These are phyloP conservation scores for Wickerhamomyces sydowiorum DNA, from an alignment of 805 yeast species.

Conservation along the genomic window DNA sequence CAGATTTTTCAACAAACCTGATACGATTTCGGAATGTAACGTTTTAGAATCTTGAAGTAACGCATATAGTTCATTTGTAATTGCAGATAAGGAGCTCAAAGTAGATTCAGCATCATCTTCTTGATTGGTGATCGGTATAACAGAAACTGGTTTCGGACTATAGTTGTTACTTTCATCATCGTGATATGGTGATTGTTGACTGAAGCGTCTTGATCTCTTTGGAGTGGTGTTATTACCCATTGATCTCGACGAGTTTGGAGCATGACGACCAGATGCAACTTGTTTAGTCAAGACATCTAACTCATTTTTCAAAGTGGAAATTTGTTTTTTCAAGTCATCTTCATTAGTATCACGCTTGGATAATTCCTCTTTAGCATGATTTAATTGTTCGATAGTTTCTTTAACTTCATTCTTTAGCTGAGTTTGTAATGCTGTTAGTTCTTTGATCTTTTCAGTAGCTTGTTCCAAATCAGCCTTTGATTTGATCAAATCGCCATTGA, in stretches of 20 bases:
- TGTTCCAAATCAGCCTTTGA: conserved; percentile 52
- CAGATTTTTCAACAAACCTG: conserved; percentile 78
- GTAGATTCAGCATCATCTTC: conserved; percentile 42
- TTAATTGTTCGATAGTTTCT: conserved; percentile 55
- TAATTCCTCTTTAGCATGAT: conserved; percentile 51
- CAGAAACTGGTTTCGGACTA: conserved; percentile 53
- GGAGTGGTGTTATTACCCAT: conserved; percentile 23
- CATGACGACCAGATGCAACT: conserved; percentile 21
- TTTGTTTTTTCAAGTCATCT: conserved; percentile 48
- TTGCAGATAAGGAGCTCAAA: conserved; percentile 51
- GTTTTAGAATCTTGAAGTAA: conserved; percentile 65
- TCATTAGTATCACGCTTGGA: conserved; percentile 58
- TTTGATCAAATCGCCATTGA: conserved; percentile 50
- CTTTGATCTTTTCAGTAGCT: conserved; percentile 55
- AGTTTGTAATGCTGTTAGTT: conserved; percentile 54
- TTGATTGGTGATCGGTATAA: conserved; percentile 47
- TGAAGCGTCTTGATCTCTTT: conserved; percentile 28
- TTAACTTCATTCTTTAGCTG: conserved; percentile 60
- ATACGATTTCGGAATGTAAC: conserved; percentile 78
- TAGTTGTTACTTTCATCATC: conserved; percentile 22
- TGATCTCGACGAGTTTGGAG: conserved; percentile 26
- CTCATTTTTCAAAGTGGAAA: conserved; percentile 35
- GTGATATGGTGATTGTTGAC: conserved; percentile 31
- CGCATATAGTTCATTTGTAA: conserved; percentile 69
- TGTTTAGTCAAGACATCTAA: conserved; percentile 24